These are phyloP conservation scores for Phyllosticta citribraziliensis DNA, from an alignment of 2,329 filamentous ascomycete species.

Conservation along the genomic window DNA sequence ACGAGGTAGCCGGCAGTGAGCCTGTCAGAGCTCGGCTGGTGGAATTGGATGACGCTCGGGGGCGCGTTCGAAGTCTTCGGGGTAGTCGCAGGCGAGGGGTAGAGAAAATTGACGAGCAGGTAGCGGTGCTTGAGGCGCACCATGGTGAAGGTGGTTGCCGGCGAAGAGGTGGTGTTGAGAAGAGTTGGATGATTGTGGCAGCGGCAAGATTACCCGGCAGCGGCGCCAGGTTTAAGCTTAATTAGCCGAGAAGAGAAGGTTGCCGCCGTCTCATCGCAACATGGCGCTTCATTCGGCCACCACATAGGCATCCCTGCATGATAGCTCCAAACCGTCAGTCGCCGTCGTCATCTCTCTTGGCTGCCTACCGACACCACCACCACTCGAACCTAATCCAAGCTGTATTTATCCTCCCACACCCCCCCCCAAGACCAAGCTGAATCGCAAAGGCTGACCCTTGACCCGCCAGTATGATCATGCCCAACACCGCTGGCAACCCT, in stretches of 20 bases:
- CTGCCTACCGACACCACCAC: not conserved
- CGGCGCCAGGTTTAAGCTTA: not conserved
- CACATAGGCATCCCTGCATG: not conserved
- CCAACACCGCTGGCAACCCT: slow-evolving; percentile 19
- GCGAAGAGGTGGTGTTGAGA: not conserved
- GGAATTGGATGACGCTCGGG: slow-evolving; percentile 60
- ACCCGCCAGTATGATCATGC: slow-evolving; percentile 1
- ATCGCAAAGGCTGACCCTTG: not conserved
- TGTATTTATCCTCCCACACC: not conserved
- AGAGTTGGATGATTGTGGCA: not conserved
- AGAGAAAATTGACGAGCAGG: slow-evolving; percentile 86
- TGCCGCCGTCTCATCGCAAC: not conserved
- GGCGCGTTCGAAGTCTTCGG: slow-evolving; percentile 25
- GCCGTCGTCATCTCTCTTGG: not conserved
- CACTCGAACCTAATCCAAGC: not conserved
- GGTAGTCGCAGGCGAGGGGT: slow-evolving; percentile 49
- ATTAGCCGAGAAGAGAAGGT: not conserved
- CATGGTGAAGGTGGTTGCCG: slow-evolving; percentile 45
- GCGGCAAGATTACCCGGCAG: not conserved
- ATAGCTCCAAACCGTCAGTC: not conserved
- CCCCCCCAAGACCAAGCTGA: not conserved
- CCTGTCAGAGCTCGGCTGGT: slow-evolving; percentile 65
- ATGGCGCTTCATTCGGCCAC: not conserved
- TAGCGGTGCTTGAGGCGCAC: slow-evolving; percentile 96
- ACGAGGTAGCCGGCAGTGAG: slow-evolving; percentile 58